These are phyloP conservation scores for Cercophora newfieldiana DNA, from an alignment of 495 filamentous ascomycete genomes.

Conservation along the genomic window DNA sequence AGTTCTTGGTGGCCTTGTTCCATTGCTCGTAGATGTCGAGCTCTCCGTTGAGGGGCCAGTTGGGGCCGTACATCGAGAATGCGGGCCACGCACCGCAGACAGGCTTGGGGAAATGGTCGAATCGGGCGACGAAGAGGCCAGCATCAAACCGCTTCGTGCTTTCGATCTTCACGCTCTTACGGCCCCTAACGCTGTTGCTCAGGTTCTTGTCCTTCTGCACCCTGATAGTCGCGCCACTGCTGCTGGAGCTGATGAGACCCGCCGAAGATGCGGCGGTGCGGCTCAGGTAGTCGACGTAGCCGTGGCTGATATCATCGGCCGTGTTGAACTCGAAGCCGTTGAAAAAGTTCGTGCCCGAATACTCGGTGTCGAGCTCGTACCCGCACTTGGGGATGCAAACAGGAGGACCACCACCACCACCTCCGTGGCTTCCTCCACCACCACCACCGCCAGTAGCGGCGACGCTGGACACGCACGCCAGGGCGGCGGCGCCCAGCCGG, in stretches of 20 bases:
- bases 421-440: neutral
- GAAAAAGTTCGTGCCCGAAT: constrained; percentile 53
- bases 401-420: neutral
- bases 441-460: constrained; percentile 22
- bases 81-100: constrained; percentile 61
- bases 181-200: constrained; percentile 45
- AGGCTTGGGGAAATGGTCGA: constrained; percentile 67
- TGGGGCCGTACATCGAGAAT: constrained; percentile 67
- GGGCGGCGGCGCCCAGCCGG: constrained; percentile 38
- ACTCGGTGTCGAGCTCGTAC: constrained; percentile 46
- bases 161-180: constrained; percentile 67
- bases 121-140: constrained; percentile 70
- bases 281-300: constrained; percentile 64
- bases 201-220: constrained; percentile 42
- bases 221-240: constrained; percentile 48
- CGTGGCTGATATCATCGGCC: constrained; percentile 34
- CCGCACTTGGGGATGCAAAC: constrained; percentile 6
- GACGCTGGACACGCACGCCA: constrained; percentile 35
- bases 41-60: constrained; percentile 79
- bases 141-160: constrained; percentile 64
- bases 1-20: constrained; percentile 62
- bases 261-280: constrained; percentile 48
- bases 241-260: constrained; percentile 53
- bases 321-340: constrained; percentile 51
- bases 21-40: constrained; percentile 89